Conservation (phyloP, 345 rosid species). For the Carallia brachiata region DNA sequence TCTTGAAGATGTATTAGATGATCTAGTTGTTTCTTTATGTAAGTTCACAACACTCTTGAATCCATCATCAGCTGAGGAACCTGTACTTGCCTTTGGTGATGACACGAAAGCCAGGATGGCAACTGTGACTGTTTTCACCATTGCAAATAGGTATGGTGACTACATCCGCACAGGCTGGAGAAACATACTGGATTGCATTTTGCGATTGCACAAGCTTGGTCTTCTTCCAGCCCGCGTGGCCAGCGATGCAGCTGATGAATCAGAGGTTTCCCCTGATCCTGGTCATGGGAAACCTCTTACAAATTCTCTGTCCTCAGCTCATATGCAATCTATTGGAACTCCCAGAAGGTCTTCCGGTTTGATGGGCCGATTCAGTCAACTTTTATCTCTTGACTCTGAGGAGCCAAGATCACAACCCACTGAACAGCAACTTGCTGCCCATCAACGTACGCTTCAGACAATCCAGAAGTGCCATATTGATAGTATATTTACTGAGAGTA, state of each 20-base stretch:
- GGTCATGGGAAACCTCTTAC: conserved; percentile 79
- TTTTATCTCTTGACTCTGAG: conserved; percentile 93
- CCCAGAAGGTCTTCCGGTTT: conserved; percentile 96
- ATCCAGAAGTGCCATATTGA: conserved; percentile 98
- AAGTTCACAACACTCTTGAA: conserved; percentile 93
- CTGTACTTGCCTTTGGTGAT: conserved; percentile 94
- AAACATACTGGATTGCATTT: conserved; percentile 91
- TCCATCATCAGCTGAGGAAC: conserved; percentile 83
- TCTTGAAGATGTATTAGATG: conserved; percentile 97
- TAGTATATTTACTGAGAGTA: conserved; percentile 94
- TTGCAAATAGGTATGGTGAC: conserved; percentile 96
- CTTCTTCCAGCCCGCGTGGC: conserved; percentile 98
- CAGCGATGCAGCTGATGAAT: conserved; percentile 97
- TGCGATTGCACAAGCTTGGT: conserved; percentile 93
- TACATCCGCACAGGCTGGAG: conserved; percentile 95
- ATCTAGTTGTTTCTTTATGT: conserved; percentile 90
- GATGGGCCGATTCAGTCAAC: conserved; percentile 99
- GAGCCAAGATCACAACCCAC: conserved; percentile 98
- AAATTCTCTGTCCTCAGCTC: conserved; percentile 73
- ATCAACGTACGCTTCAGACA: conserved; percentile 90
- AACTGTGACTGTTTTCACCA: conserved; percentile 91
- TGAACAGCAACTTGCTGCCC: conserved; percentile 98
- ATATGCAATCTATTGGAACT: conserved; percentile 77
- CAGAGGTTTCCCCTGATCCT: conserved; percentile 77
- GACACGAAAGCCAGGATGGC: conserved; percentile 96